Percentiles rank a stretch among this genome's conserved stretches.
These are phyloP conservation scores for Pleomassaria siparia DNA, from an alignment of 2,329 filamentous ascomycete genomes.

Conservation along the genomic window DNA sequence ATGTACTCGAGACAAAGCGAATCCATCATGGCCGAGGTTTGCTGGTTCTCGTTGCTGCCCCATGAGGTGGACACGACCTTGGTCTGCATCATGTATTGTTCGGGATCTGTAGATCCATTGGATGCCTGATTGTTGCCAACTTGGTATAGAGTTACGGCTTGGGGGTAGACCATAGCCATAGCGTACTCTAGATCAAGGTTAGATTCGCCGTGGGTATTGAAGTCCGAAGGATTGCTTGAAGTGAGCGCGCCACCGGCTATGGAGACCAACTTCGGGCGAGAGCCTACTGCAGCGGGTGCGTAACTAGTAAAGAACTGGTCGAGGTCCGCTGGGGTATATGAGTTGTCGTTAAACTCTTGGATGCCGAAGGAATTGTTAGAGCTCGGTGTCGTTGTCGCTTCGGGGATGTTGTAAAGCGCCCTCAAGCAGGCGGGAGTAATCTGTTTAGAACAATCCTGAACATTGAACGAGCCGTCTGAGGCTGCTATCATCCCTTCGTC, in stretches of 20 bases:
- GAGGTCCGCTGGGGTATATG: conserved; percentile 54
- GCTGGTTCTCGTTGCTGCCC: conserved; percentile 8
- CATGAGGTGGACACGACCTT: conserved; percentile 10
- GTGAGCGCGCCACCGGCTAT: conserved; percentile 48
- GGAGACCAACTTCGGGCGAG: conserved; percentile 48
- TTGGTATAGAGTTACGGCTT: conserved; percentile 15
- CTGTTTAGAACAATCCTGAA: conserved; percentile 52
- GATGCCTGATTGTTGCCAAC: conserved; percentile 3
- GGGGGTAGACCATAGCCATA: conserved; percentile 16
- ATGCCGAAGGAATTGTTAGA: conserved; percentile 38
- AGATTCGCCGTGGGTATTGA: conserved; percentile 7
- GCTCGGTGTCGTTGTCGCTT: conserved; percentile 5
- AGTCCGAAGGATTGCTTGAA: not conserved
- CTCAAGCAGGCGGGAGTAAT: conserved; percentile 59
- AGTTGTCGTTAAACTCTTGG: conserved; percentile 53
- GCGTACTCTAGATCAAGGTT: conserved; percentile 16
- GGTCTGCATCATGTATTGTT: conserved; percentile 16
- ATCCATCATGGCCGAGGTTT: conserved; percentile 29
- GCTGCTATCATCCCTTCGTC: not conserved
- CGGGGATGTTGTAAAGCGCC: conserved; percentile 39
- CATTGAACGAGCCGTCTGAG: conserved; percentile 19
- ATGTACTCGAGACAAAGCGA: conserved; percentile 44
- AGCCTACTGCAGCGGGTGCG: conserved; percentile 44
- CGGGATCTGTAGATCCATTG: not conserved
- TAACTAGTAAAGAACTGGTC: conserved; percentile 52